A percentile compares a stretch with the other conserved stretches of the same genome.
These are phyloP conservation scores for Geotrichum phurueaensis DNA, from an alignment of 1,139 yeast species.

Conservation along the genomic window DNA sequence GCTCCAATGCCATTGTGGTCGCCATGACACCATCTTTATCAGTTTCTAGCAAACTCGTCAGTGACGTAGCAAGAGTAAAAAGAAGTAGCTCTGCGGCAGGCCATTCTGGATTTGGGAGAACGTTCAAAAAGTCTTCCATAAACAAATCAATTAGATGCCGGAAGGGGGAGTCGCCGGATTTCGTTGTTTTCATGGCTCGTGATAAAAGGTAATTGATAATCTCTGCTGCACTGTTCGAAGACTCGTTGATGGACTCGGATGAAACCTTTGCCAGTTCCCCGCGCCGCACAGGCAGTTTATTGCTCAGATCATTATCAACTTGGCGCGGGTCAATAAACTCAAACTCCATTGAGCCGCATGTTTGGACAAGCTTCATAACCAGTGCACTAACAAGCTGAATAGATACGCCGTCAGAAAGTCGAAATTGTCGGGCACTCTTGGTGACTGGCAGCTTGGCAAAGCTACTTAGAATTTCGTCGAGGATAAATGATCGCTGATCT, in stretches of 20 bases:
- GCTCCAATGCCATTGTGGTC: conserved; percentile 43
- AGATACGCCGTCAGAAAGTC: conserved; percentile 41
- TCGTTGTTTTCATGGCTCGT: conserved; percentile 25
- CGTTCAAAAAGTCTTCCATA: conserved; percentile 48
- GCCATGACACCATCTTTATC: conserved; percentile 20
- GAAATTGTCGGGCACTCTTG: conserved; percentile 43
- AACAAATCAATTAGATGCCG: conserved; percentile 43
- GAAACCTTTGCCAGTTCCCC: conserved; percentile 11
- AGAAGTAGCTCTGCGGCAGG: conserved; percentile 50
- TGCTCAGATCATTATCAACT: conserved; percentile 16
- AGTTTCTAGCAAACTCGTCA: conserved; percentile 32
- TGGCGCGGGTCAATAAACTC: conserved; percentile 19
- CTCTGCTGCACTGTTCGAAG: conserved; percentile 39
- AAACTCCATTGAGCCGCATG: conserved; percentile 33
- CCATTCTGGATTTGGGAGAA: conserved; percentile 55
- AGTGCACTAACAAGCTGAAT: conserved; percentile 48
- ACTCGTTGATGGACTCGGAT: conserved; percentile 32
- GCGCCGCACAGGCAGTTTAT: conserved; percentile 11
- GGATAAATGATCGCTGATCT: conserved; percentile 53
- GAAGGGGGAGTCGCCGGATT: conserved; percentile 27
- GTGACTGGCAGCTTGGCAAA: conserved; percentile 45
- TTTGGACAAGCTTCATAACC: conserved; percentile 44
- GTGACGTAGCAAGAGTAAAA: conserved; percentile 40
- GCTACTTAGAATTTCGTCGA: conserved; percentile 54
- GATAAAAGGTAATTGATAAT: conserved; percentile 27